A percentile compares a stretch with the other conserved stretches of the same genome.
Evolutionary conservation across 1,284 basidiomycete species (phyloP).

Genomic region (Tilletia walkeri): DNA sequence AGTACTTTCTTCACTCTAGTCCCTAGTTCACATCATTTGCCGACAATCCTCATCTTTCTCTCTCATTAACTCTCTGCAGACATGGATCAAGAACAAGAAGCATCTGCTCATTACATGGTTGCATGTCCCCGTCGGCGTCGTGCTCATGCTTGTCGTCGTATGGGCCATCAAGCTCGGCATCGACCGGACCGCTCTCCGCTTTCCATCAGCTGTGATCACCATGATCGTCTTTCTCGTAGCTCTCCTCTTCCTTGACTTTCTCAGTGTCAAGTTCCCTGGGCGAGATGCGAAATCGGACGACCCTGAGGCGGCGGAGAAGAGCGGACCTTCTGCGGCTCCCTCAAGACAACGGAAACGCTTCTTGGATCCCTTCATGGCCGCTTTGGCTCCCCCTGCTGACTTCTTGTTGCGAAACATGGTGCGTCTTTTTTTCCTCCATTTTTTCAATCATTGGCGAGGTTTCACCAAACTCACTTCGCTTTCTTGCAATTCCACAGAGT

Average conservation of each 20-base stretch:
- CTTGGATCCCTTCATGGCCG: conserved; percentile 27
- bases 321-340: no score
- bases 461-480: neutral
- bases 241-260: conserved; percentile 35
- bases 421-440: neutral
- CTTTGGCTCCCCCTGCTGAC: conserved; percentile 45
- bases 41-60: neutral
- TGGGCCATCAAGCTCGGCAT: conserved; percentile 37
- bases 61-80: conserved; percentile 14
- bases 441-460: neutral
- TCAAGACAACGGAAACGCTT: conserved; percentile 19
- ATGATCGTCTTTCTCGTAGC: conserved; percentile 35
- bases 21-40: neutral
- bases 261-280: conserved; percentile 30
- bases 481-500: conserved; percentile 10
- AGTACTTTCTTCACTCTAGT: neutral
- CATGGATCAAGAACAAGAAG: conserved; percentile 26
- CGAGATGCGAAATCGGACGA: conserved; percentile 1
- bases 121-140: conserved; percentile 36
- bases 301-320: neutral
- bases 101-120: conserved; percentile 43
- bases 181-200: conserved; percentile 37
- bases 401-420: conserved; percentile 47
- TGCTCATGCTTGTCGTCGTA: conserved; percentile 23
- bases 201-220: conserved; percentile 40